Evolutionary conservation across 768 basidiomycete genomes (phyloP).

Genomic region (Agaricus sinodeliciosus): DNA sequence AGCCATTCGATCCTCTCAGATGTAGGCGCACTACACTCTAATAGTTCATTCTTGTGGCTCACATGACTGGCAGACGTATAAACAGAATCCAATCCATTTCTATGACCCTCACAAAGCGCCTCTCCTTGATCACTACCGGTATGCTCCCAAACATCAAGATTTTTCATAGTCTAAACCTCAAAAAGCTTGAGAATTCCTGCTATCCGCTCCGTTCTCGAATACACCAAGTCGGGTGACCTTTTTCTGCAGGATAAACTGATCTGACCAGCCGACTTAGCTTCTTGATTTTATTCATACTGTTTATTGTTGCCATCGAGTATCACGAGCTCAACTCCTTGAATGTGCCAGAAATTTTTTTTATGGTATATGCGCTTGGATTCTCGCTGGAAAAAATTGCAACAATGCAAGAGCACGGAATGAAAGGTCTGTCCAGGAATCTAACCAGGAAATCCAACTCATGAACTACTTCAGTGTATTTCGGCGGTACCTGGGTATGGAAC

Average conservation of each 20-base stretch:
- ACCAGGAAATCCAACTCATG: not conserved
- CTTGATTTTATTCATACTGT: constrained; percentile 70
- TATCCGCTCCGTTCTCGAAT: constrained; percentile 86
- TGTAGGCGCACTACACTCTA: constrained; percentile 32
- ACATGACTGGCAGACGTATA: constrained; percentile 64
- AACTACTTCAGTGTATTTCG: constrained; percentile 59
- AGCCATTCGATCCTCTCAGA: constrained; percentile 87
- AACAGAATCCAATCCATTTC: constrained; percentile 84
- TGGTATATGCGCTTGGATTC: constrained; percentile 77
- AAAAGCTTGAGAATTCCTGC: constrained; percentile 86
- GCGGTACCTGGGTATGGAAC: constrained; percentile 68
- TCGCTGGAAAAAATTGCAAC: constrained; percentile 89
- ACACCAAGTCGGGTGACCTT: constrained; percentile 56
- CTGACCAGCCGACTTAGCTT: constrained; percentile 41
- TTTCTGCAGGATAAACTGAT: constrained; percentile 3
- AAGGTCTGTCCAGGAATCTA: constrained; percentile 40
- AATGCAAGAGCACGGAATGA: constrained; percentile 93
- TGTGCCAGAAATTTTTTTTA: constrained; percentile 62
- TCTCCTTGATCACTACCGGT: constrained; percentile 94
- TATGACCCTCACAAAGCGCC: constrained; percentile 94
- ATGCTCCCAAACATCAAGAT: constrained; percentile 12
- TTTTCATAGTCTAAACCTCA: not conserved
- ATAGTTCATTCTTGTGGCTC: not conserved
- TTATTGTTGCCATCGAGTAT: constrained; percentile 74
- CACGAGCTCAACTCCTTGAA: constrained; percentile 60